Evolutionary conservation across 148 eudicot species (phyloP).

Genomic region (Cornus controversa): DNA sequence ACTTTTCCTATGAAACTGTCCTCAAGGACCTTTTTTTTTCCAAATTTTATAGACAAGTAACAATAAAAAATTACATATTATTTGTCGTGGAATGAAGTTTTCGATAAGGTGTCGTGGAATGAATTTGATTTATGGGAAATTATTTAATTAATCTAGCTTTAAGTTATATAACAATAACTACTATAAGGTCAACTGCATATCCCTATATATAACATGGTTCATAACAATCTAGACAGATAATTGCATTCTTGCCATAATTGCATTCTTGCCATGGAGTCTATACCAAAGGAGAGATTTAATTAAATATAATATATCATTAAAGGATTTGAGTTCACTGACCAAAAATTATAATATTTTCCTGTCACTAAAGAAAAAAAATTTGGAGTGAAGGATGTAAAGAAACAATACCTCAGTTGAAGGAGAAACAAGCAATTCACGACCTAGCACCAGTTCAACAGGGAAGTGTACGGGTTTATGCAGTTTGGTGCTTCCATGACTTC

Average conservation of each 20-base stretch:
- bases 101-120: too few relatives aligned
- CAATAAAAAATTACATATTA: too few relatives aligned
- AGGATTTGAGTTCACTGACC: background rate
- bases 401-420: constrained; percentile 58
- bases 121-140: too few relatives aligned
- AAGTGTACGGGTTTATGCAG: constrained; percentile 77
- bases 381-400: background rate
- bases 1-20: too few relatives aligned
- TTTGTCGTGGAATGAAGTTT: too few relatives aligned
- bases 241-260: background rate
- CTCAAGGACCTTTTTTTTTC: too few relatives aligned
- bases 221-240: background rate
- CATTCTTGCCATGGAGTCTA: background rate
- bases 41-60: too few relatives aligned
- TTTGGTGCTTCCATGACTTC: constrained; percentile 85
- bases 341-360: background rate
- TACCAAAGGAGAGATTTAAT: background rate
- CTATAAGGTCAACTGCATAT: too few relatives aligned
- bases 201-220: background rate
- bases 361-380: background rate
- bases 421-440: constrained; percentile 73
- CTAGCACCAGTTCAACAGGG: constrained; percentile 73
- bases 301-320: background rate
- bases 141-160: too few relatives aligned
- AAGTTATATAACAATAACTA: too few relatives aligned